phyloP scores from a whole-genome alignment of 441 rosid genomes.

The Dalechampia spathulata region DNA sequence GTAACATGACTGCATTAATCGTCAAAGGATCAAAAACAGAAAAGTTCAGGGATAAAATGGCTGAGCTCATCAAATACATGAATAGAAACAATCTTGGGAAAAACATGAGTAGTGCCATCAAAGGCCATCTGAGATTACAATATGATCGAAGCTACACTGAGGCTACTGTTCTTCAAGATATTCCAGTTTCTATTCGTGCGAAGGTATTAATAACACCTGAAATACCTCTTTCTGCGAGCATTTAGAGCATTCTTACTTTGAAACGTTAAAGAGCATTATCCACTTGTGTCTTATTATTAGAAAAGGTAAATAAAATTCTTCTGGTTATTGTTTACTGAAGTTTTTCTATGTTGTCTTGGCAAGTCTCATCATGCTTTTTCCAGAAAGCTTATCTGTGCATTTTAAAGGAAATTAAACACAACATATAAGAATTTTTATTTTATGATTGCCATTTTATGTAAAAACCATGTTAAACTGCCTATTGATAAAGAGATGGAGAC shows the following conservation, averaged over 20 bases:
- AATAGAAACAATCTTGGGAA: conserved; percentile 62
- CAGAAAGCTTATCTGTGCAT: too few relatives aligned
- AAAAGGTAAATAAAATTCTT: neutral
- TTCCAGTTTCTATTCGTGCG: conserved; percentile 74
- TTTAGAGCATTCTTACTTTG: neutral
- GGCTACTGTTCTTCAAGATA: conserved; percentile 60
- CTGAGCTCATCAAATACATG: conserved; percentile 72
- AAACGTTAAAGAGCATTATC: neutral
- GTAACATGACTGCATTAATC: conserved; percentile 91
- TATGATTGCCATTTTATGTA: too few relatives aligned
- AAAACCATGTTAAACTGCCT: neutral
- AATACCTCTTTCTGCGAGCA: neutral
- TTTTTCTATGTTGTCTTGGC: neutral
- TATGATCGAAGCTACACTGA: conserved; percentile 71
- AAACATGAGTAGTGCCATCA: conserved; percentile 53
- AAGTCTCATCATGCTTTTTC: too few relatives aligned
- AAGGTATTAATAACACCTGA: conserved; percentile 32
- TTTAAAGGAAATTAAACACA: too few relatives aligned
- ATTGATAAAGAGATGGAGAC: neutral
- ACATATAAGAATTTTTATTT: too few relatives aligned
- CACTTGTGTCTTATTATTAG: neutral
- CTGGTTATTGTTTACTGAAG: too few relatives aligned
- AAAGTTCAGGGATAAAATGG: conserved; percentile 76
- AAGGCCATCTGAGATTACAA: conserved; percentile 61
- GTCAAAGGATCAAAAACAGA: conserved; percentile 94